These are phyloP conservation scores for Exophiala mesophila DNA, from an alignment of 2,329 filamentous ascomycete genomes.

Conservation along the genomic window DNA sequence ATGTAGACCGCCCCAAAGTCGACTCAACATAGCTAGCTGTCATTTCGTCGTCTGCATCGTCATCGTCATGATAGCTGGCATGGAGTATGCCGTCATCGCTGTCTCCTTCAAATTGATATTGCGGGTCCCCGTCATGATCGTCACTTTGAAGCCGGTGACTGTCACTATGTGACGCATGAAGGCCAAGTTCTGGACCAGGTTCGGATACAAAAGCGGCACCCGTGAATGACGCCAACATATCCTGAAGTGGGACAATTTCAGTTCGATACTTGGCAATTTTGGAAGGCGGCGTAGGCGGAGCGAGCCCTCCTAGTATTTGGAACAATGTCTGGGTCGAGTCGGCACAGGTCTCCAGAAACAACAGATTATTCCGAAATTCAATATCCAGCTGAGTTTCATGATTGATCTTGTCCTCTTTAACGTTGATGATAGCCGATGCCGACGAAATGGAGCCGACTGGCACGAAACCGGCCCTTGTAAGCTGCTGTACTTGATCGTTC, in stretches of 20 bases:
- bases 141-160: background rate
- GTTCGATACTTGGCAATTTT: conserved; percentile 83
- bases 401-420: conserved; percentile 52
- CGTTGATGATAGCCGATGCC: conserved; percentile 62
- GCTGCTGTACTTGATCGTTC: conserved; percentile 44
- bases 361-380: conserved; percentile 75
- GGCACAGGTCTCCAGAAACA: conserved; percentile 90
- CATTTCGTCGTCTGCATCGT: conserved; percentile 36
- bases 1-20: conserved; percentile 33
- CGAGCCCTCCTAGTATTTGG: conserved; percentile 69
- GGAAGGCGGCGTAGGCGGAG: conserved; percentile 76
- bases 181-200: conserved; percentile 26
- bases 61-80: conserved; percentile 30
- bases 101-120: conserved; percentile 36
- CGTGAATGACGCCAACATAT: conserved; percentile 85
- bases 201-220: conserved; percentile 67
- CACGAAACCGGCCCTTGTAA: conserved; percentile 68
- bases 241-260: conserved; percentile 75
- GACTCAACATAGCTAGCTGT: conserved; percentile 31
- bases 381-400: conserved; percentile 67
- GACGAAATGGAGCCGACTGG: conserved; percentile 83
- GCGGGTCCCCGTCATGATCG: conserved; percentile 35
- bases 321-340: conserved; percentile 95
- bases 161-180: conserved; percentile 18
- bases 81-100: conserved; percentile 33